Percentiles rank a stretch among this genome's conserved stretches.
Conservation (phyloP, 306 rosid genomes). For the Purshia tridentata region DNA sequence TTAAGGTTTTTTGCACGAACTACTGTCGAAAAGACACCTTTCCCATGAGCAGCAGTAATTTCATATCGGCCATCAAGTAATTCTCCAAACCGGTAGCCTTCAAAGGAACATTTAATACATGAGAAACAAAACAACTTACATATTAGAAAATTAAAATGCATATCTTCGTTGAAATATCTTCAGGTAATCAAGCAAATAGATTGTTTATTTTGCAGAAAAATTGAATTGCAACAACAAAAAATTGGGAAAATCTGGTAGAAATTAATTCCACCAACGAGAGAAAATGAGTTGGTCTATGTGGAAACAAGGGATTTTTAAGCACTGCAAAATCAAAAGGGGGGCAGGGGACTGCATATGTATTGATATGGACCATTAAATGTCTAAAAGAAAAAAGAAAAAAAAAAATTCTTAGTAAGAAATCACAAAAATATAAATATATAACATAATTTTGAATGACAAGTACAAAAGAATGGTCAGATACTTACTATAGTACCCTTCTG, state of each 20-base stretch:
- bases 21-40: slow-evolving; percentile 95
- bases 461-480: slow-evolving; percentile 20
- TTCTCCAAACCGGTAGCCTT: slow-evolving; percentile 93
- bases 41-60: slow-evolving; percentile 92
- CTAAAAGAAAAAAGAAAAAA: neutral
- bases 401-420: slow-evolving; percentile 12
- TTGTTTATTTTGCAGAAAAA: neutral
- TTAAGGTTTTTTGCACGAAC: slow-evolving; percentile 89
- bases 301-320: neutral
- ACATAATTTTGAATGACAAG: neutral
- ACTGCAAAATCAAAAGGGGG: neutral
- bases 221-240: neutral
- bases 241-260: neutral
- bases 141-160: neutral
- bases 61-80: slow-evolving; percentile 93
- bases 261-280: neutral
- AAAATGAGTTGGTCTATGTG: neutral
- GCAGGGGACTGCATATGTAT: neutral
- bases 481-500: slow-evolving; percentile 98
- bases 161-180: neutral
- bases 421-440: slow-evolving; percentile 5
- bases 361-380: neutral
- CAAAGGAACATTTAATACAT: slow-evolving; percentile 22
- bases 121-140: slow-evolving; percentile 11
- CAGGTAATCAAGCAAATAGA: neutral